Conservation (phyloP, 2,329 filamentous ascomycete species). For the Conoideocrella luteorostrata region DNA sequence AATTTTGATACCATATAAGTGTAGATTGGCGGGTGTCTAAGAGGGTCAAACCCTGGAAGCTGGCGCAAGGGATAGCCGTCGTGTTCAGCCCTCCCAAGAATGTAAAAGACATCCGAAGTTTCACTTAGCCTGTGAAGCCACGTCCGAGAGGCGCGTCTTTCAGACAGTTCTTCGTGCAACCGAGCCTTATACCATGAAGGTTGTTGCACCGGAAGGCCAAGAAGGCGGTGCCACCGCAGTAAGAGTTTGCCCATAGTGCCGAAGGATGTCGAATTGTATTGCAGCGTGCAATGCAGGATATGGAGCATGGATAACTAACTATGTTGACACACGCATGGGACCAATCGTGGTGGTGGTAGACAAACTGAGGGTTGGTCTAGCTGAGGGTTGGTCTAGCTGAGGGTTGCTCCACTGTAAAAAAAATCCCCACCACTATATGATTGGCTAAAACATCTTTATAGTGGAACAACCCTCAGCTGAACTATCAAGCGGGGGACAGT, state of each 20-base stretch:
- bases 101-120: slow-evolving; percentile 37
- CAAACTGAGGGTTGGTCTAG: too few species aligned
- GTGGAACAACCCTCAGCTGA: too few species aligned
- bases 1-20: slow-evolving; percentile 38
- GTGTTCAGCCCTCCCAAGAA: slow-evolving; percentile 30
- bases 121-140: slow-evolving; percentile 32
- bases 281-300: too few species aligned
- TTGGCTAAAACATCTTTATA: too few species aligned
- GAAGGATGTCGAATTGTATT: too few species aligned
- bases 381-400: too few species aligned
- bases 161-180: slow-evolving; percentile 31
- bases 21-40: slow-evolving; percentile 23
- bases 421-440: too few species aligned
- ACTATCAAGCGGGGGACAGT: too few species aligned
- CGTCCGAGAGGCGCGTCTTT: slow-evolving; percentile 25
- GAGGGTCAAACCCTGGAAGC: slow-evolving; percentile 17
- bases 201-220: slow-evolving; percentile 24
- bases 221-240: slow-evolving; percentile 11
- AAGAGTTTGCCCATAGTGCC: slow-evolving; percentile 1
- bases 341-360: too few species aligned
- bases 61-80: slow-evolving; percentile 28
- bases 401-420: too few species aligned
- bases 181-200: slow-evolving; percentile 32
- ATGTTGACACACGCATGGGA: background rate
- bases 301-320: background rate